Evolutionary conservation across 257 asterid species (phyloP).

Genomic region (Prunella vulgaris): DNA sequence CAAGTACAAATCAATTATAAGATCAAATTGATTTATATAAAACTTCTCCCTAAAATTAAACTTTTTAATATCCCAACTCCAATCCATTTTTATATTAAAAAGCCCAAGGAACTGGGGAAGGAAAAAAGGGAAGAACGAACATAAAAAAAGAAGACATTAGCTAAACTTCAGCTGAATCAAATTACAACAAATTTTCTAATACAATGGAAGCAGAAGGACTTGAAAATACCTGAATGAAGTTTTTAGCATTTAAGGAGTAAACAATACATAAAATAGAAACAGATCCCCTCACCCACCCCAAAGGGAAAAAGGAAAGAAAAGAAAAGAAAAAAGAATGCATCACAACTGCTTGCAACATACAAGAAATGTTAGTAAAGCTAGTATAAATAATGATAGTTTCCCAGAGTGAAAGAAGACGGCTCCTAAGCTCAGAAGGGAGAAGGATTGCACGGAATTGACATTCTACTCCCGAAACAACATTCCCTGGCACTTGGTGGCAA

Average conservation of each 20-base stretch:
- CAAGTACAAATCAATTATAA: background rate
- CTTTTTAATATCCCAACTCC: background rate
- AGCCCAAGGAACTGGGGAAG: background rate
- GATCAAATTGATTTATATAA: no score
- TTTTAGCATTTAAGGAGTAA: slow-evolving; percentile 10
- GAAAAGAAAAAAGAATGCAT: background rate
- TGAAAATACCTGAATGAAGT: slow-evolving; percentile 8
- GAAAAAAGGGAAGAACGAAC: background rate
- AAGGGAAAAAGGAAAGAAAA: no score
- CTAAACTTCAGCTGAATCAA: background rate
- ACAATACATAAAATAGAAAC: background rate
- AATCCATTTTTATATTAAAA: background rate
- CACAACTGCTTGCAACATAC: slow-evolving; percentile 19
- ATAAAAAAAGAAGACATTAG: background rate
- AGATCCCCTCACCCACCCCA: background rate
- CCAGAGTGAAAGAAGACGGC: slow-evolving; percentile 7
- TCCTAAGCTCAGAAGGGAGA: slow-evolving; percentile 15
- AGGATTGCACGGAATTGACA: slow-evolving; percentile 15
- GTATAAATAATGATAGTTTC: slow-evolving; percentile 17
- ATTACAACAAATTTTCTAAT: slow-evolving; percentile 3
- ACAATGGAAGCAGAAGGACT: background rate
- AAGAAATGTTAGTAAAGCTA: slow-evolving; percentile 23
- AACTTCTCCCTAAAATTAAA: no score
- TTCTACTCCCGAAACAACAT: slow-evolving; percentile 21
- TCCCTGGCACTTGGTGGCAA: slow-evolving; percentile 22